Evolutionary conservation across 768 basidiomycete genomes (phyloP).

Genomic region (Collybiopsis confluens): DNA sequence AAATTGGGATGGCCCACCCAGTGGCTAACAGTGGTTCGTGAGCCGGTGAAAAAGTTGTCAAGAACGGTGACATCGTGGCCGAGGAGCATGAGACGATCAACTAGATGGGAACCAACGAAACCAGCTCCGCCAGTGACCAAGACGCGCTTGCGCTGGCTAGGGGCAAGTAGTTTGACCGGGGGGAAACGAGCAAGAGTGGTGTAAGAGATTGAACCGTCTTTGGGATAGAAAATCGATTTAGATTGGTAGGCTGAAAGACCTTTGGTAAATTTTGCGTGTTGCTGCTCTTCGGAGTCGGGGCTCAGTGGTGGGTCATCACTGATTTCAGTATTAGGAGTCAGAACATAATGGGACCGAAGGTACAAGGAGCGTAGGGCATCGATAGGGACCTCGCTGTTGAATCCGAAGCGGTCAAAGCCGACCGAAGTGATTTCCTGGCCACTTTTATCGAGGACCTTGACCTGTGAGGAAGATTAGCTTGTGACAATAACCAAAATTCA

Average conservation of each 20-base stretch:
- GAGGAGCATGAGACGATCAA: constrained; percentile 95
- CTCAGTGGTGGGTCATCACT: constrained; percentile 27
- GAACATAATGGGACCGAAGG: constrained; percentile 75
- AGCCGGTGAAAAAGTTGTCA: constrained; percentile 99
- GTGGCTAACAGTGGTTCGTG: constrained; percentile 92
- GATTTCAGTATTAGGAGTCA: constrained; percentile 33
- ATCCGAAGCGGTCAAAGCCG: constrained; percentile 83
- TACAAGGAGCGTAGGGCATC: constrained; percentile 85
- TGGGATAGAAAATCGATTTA: constrained; percentile 81
- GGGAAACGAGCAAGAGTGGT: constrained; percentile 90
- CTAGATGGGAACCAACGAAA: constrained; percentile 98
- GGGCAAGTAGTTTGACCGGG: constrained; percentile 83
- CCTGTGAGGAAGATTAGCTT: constrained; percentile 32
- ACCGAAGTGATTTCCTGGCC: constrained; percentile 75
- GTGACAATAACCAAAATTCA: not conserved
- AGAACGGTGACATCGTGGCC: constrained; percentile 97
- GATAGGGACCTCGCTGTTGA: constrained; percentile 80
- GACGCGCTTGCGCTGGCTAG: constrained; percentile 77
- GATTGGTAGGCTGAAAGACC: constrained; percentile 60
- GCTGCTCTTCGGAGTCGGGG: constrained; percentile 34
- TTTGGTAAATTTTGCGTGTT: constrained; percentile 53
- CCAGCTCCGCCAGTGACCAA: constrained; percentile 97
- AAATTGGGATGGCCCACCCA: constrained; percentile 99
- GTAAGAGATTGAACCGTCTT: constrained; percentile 82
- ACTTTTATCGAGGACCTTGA: constrained; percentile 65